Evolutionary conservation across 2,329 filamentous ascomycete genomes (phyloP).

Genomic region (Aschersonia sp.): DNA sequence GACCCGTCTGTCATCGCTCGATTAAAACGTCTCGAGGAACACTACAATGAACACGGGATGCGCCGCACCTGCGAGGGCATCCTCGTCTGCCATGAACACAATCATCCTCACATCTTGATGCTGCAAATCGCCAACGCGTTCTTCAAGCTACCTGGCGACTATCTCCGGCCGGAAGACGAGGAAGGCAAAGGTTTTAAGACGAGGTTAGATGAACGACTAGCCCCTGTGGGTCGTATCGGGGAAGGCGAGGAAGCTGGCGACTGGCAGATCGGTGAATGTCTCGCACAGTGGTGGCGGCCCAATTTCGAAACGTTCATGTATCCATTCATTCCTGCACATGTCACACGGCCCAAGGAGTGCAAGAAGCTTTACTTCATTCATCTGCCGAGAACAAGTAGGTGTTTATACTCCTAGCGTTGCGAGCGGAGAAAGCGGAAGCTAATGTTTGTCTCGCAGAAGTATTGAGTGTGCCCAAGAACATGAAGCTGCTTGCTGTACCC

Average conservation of each 20-base stretch:
- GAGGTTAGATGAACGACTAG: constrained; percentile 81
- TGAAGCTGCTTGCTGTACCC: constrained; percentile 95
- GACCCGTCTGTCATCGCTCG: constrained; percentile 90
- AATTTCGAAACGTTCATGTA: constrained; percentile 99
- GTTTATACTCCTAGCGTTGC: neutral
- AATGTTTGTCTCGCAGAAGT: constrained; percentile 48
- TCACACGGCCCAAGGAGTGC: constrained; percentile 93
- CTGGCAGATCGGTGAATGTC: constrained; percentile 87
- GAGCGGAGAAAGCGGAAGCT: neutral
- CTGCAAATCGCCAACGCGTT: constrained; percentile 98
- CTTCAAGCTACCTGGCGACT: constrained; percentile 97
- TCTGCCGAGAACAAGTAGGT: constrained; percentile 74
- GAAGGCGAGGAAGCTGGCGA: constrained; percentile 74
- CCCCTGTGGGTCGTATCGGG: constrained; percentile 75
- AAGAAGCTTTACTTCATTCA: constrained; percentile 99
- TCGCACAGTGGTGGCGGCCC: constrained; percentile 96
- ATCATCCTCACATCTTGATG: constrained; percentile 97
- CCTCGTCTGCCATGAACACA: constrained; percentile 96
- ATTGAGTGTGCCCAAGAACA: constrained; percentile 94
- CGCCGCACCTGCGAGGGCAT: constrained; percentile 93
- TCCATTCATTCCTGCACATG: constrained; percentile 89
- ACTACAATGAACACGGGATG: constrained; percentile 89
- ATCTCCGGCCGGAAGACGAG: constrained; percentile 76
- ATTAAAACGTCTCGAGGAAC: constrained; percentile 86
- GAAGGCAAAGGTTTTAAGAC: constrained; percentile 92